Conservation (phyloP, 2,329 filamentous ascomycete genomes). For the Monosporascus sp. region DNA sequence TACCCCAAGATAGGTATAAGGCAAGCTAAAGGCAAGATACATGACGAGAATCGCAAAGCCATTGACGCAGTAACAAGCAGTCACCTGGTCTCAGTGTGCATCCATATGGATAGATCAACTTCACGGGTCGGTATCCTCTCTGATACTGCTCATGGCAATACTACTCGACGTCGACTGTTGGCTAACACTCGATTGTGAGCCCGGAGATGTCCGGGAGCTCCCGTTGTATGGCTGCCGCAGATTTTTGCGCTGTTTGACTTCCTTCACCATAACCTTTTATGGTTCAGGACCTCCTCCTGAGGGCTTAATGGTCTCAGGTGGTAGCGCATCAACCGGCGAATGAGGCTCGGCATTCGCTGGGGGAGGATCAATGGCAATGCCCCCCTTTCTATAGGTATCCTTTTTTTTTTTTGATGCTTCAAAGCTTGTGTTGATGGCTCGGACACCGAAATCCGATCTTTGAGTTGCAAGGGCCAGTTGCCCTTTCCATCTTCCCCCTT, state of each 20-base stretch:
- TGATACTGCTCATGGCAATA: slow-evolving; percentile 7
- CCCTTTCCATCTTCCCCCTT: slow-evolving; percentile 24
- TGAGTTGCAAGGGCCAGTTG: slow-evolving; percentile 39
- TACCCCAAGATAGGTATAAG: not conserved
- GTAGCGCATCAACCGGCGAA: slow-evolving; percentile 38
- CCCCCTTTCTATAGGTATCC: slow-evolving; percentile 37
- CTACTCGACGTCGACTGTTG: slow-evolving; percentile 20
- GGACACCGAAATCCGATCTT: slow-evolving; percentile 41
- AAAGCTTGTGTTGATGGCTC: slow-evolving; percentile 46
- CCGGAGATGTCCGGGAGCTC: slow-evolving; percentile 6
- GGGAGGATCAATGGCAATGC: slow-evolving; percentile 37
- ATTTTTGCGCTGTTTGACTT: slow-evolving; percentile 26
- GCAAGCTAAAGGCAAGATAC: too few relatives aligned
- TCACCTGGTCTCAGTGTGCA: not conserved
- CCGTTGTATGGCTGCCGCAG: slow-evolving; percentile 19
- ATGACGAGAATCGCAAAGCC: not conserved
- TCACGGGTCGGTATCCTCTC: slow-evolving; percentile 1
- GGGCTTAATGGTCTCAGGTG: slow-evolving; percentile 39
- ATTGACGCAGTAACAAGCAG: not conserved
- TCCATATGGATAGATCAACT: not conserved
- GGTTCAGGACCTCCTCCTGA: slow-evolving; percentile 37
- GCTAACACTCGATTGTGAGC: slow-evolving; percentile 18
- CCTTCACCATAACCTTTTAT: slow-evolving; percentile 36
- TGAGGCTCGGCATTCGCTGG: slow-evolving; percentile 40
- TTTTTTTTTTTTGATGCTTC: slow-evolving; percentile 40